Evolutionary conservation across 352 stramenopile species (phyloP).

Genomic region (Globisporangium echinulatum): DNA sequence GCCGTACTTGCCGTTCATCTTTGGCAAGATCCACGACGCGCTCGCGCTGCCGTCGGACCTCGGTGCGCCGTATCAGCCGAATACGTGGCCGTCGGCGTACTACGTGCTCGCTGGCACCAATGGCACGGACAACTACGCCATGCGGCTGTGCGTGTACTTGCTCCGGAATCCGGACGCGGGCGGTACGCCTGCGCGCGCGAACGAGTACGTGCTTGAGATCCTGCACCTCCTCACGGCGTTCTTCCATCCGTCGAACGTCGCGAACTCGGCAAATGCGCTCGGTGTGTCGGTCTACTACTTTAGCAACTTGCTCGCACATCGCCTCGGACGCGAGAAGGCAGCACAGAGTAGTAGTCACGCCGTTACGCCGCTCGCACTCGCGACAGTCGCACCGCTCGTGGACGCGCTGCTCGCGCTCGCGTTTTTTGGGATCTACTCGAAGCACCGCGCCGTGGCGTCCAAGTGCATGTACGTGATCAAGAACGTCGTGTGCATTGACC

Average conservation of each 20-base stretch:
- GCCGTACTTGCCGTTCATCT: conserved; percentile 48
- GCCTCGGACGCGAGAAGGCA: conserved; percentile 47
- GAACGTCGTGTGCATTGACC: conserved; percentile 54
- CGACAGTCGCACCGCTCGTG: conserved; percentile 29
- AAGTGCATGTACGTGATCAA: conserved; percentile 73
- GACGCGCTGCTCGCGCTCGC: conserved; percentile 46
- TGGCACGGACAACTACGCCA: conserved; percentile 40
- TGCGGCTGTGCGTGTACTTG: conserved; percentile 52
- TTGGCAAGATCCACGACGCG: conserved; percentile 57
- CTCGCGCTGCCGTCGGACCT: conserved; percentile 62
- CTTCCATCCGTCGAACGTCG: conserved; percentile 69
- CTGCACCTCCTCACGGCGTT: conserved; percentile 54
- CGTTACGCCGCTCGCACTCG: conserved; percentile 2
- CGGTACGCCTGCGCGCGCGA: conserved; percentile 17
- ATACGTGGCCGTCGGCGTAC: conserved; percentile 49
- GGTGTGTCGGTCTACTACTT: conserved; percentile 53
- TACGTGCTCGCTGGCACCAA: conserved; percentile 46
- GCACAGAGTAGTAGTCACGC: too few relatives aligned
- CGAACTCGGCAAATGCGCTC: conserved; percentile 46
- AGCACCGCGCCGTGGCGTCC: conserved; percentile 48
- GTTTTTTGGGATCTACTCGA: conserved; percentile 72
- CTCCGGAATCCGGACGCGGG: conserved; percentile 20
- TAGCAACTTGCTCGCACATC: conserved; percentile 36
- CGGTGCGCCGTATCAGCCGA: conserved; percentile 51
- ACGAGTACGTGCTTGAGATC: conserved; percentile 50